Base-by-base conservation (phyloP, 2,329 filamentous ascomycete species). In the Leptodontidium sp. region DNA sequence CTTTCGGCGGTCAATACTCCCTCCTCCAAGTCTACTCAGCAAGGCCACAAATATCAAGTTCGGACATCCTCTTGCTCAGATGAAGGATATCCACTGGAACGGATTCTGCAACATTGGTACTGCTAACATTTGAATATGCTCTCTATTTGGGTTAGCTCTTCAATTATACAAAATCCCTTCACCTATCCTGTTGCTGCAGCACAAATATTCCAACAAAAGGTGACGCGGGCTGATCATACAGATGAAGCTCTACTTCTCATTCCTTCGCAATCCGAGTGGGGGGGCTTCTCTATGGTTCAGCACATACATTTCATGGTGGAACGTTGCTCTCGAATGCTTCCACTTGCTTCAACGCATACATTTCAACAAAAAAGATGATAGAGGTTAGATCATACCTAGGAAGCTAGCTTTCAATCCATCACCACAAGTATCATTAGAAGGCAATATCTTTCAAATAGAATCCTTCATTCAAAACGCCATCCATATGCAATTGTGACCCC, bases 401-500 rank as follows among this genome's bases (percentile, higher is more conserved):
- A 58, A 58, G 35, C 32, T 38, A 12, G 15, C 43, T 61, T 45
- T 4, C 40, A 47, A 47, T 17, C 52, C 55, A 53, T 21, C n/a
- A n/a, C 40, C 2, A 49, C 40, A 29, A 24, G 32, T 35, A 59
- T 53, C n/a, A 21, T 62, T 49, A 65, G 45, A 59, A 57, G 32
- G 40, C 29, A 21, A 55, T 53, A 45, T 43, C 32, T 43, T 43
- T 45, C 43, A 67, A 53, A 57, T 49, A 64, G 45, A 52, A 58
- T 55, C 17, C 38, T 40, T 59, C 45, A 47, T 35, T 65, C 47
- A 64, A 59, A 68, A 71, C 70, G 61, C 72, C 71, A 38, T 47
- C 68, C 62, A 59, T 70, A 73, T 71, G 71, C 71, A 70, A 49
- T 32, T 63, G 61, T 64, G 65, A 65, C 58, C 71, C 29, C 71